These are phyloP conservation scores for Musa beccarii DNA, from an alignment of 176 grass and related monocot genomes.

Conservation along the genomic window DNA sequence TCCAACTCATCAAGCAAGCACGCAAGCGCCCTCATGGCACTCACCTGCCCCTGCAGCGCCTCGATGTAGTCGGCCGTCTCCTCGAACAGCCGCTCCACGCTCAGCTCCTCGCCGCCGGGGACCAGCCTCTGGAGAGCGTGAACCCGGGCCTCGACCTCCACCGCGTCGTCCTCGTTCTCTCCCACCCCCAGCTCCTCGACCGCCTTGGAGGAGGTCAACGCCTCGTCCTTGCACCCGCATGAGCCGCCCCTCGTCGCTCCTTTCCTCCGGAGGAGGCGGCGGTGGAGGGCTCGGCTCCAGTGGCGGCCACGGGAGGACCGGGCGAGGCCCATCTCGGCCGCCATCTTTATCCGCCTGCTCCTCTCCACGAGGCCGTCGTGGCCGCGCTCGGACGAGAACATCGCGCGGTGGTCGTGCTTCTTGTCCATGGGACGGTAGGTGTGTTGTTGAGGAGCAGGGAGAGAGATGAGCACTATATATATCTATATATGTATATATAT, in stretches of 20 bases:
- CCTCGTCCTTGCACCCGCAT: conserved; percentile 15
- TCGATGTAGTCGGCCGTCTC: conserved; percentile 85
- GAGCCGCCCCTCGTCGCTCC: neutral
- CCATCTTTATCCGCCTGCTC: conserved; percentile 52
- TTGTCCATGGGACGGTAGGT: neutral
- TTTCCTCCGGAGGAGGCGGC: conserved; percentile 7
- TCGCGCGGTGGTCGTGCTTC: neutral
- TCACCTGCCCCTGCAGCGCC: conserved; percentile 52
- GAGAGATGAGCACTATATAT: too few relatives aligned
- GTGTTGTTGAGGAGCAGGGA: neutral
- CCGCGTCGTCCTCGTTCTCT: conserved; percentile 18
- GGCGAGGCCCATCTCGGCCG: conserved; percentile 59
- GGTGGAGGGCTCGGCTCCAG: conserved; percentile 46
- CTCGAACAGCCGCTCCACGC: conserved; percentile 53
- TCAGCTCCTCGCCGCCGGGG: conserved; percentile 54
- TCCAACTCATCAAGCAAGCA: conserved; percentile 50
- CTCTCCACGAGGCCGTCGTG: conserved; percentile 25
- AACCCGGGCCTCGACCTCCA: conserved; percentile 37
- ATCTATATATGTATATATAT: too few relatives aligned
- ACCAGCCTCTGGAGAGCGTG: conserved; percentile 48
- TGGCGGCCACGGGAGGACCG: conserved; percentile 38
- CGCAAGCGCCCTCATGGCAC: conserved; percentile 59
- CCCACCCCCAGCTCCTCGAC: neutral
- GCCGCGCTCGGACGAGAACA: neutral
- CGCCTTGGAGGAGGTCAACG: conserved; percentile 18